Conservation (phyloP, 2,329 filamentous ascomycete species). For the Tolypocladium cylindrosporum region DNA sequence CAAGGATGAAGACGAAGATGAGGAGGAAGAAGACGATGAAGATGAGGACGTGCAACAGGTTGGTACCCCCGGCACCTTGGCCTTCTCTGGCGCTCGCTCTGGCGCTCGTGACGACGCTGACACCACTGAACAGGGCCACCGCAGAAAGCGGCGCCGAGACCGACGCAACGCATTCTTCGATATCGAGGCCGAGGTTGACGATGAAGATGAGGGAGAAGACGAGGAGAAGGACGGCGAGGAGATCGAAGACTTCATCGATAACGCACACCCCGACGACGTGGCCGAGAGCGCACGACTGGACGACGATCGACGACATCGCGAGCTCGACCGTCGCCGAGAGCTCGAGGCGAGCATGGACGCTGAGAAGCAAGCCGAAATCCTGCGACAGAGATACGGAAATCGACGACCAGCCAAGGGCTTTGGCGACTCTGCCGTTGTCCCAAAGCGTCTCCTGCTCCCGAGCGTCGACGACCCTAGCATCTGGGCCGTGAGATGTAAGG, state of each 20-base stretch:
- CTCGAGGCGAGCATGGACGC: constrained; percentile 81
- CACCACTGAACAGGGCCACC: constrained; percentile 42
- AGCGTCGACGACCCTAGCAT: constrained; percentile 94
- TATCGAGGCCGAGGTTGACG: constrained; percentile 96
- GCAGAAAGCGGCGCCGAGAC: constrained; percentile 71
- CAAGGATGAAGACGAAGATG: constrained; percentile 31
- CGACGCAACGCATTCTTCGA: constrained; percentile 84
- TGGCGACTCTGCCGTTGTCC: constrained; percentile 66
- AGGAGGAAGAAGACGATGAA: constrained; percentile 51
- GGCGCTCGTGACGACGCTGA: constrained; percentile 6
- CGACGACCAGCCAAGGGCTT: constrained; percentile 55
- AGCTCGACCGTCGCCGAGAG: constrained; percentile 87
- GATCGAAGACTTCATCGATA: constrained; percentile 74
- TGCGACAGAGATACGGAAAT: constrained; percentile 82
- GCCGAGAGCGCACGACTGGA: constrained; percentile 70
- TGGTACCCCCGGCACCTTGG: background rate
- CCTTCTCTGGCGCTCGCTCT: background rate
- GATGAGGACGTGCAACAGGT: constrained; percentile 61
- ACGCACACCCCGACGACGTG: constrained; percentile 84
- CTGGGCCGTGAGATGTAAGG: constrained; percentile 87
- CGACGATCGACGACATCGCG: constrained; percentile 86
- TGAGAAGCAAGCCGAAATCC: constrained; percentile 80
- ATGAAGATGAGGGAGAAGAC: constrained; percentile 79
- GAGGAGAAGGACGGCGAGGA: constrained; percentile 84
- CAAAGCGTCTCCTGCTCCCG: constrained; percentile 77